Conservation (phyloP, 2,329 filamentous ascomycete species). For the Tolypocladium tropicale region DNA sequence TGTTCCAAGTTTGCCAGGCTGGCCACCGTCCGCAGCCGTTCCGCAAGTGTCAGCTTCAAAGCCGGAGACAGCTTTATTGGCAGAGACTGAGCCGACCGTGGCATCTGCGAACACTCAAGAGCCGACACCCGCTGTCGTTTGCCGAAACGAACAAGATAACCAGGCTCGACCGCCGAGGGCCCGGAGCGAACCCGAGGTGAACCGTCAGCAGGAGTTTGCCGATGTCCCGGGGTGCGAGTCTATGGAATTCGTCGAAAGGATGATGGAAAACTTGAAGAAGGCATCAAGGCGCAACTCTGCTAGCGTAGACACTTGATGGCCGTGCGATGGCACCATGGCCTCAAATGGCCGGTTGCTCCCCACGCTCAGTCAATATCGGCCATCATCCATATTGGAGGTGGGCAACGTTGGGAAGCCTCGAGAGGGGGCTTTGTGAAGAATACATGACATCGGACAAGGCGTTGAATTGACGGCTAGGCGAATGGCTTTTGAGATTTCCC, state of each 20-base stretch:
- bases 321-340: background rate
- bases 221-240: conserved; percentile 33
- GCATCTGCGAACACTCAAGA: background rate
- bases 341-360: background rate
- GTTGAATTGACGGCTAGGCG: conserved; percentile 2
- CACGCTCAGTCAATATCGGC: background rate
- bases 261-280: conserved; percentile 40
- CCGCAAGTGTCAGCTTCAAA: background rate
- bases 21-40: background rate
- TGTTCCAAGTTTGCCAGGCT: conserved; percentile 14
- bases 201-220: conserved; percentile 22
- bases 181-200: background rate
- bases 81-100: background rate
- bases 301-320: background rate
- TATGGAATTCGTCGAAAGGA: conserved; percentile 39
- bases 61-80: background rate
- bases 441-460: background rate
- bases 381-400: background rate
- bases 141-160: background rate
- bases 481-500: background rate
- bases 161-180: background rate
- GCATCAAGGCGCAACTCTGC: conserved; percentile 17
- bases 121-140: background rate
- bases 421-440: background rate
- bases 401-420: background rate